A percentile compares a stretch with the other conserved stretches of the same genome.
Conservation (phyloP, 345 rosid genomes). For the Dovyalis caffra region DNA sequence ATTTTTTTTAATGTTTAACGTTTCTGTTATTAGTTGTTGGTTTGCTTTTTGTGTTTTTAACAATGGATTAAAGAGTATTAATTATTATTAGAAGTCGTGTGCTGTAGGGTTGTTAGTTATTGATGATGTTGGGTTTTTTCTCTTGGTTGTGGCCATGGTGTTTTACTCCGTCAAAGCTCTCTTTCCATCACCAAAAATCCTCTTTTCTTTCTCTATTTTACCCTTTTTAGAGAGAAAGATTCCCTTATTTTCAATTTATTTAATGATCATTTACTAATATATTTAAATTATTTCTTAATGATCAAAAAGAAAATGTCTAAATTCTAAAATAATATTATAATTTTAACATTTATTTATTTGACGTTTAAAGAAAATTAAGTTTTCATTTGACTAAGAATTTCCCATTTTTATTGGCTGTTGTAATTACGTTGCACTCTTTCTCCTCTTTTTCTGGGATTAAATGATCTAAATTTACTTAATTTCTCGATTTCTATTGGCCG, state of each 20-base stretch:
- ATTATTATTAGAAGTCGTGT: background rate
- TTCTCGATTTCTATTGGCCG: background rate
- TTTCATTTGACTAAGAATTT: background rate
- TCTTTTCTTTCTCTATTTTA: background rate
- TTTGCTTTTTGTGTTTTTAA: background rate
- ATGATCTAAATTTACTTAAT: background rate
- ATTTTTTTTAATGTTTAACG: background rate
- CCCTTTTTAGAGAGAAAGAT: background rate
- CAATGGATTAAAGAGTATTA: background rate
- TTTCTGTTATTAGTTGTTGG: background rate
- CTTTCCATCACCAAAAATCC: background rate
- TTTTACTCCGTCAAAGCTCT: constrained; percentile 5
- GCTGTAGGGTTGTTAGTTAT: constrained; percentile 1
- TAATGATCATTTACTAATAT: background rate
- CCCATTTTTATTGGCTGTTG: background rate
- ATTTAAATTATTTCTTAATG: background rate
- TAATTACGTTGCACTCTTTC: background rate
- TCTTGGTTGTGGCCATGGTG: background rate
- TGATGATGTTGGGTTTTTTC: background rate
- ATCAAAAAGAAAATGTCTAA: too few species aligned
- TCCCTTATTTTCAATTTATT: background rate
- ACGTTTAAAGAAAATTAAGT: too few species aligned
- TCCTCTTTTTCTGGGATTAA: background rate
- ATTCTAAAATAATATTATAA: background rate
- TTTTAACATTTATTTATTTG: background rate